phyloP scores from a whole-genome alignment of 176 grass and related monocot species.

The Urochloa ruziziensis region DNA sequence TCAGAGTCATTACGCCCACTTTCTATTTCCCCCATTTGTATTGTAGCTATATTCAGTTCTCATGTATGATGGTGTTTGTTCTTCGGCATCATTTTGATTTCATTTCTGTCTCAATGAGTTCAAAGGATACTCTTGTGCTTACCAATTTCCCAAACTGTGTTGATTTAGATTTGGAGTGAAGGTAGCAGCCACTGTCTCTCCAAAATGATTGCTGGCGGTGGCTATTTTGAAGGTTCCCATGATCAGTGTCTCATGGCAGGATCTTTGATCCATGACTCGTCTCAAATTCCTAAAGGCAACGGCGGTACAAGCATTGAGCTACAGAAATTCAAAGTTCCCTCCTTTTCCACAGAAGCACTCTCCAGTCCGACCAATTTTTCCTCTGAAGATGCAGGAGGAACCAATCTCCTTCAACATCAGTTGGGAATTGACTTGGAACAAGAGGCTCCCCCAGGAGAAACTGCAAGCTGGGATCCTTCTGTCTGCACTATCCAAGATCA shows the following conservation, averaged over 20 bases:
- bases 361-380: conserved; percentile 30
- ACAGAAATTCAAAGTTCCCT: conserved; percentile 36
- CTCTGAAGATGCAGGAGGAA: conserved; percentile 37
- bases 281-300: conserved; percentile 35
- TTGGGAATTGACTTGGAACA: conserved; percentile 55
- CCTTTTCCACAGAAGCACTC: conserved; percentile 55
- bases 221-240: conserved; percentile 44
- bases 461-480: conserved; percentile 53
- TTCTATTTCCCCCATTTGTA: conserved; percentile 17
- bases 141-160: conserved; percentile 28
- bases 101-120: conserved; percentile 25
- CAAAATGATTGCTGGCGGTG: conserved; percentile 63
- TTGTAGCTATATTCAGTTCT: conserved; percentile 13
- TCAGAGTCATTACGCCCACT: conserved; percentile 19
- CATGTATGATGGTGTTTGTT: conserved; percentile 11
- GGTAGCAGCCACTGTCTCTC: background rate
- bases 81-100: conserved; percentile 19
- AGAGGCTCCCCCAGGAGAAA: conserved; percentile 32
- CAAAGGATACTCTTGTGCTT: conserved; percentile 24
- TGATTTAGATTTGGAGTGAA: conserved; percentile 39
- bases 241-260: conserved; percentile 49
- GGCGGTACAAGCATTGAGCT: conserved; percentile 11
- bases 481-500: conserved; percentile 47
- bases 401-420: conserved; percentile 47
- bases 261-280: conserved; percentile 50